Evolutionary conservation across 1,284 basidiomycete genomes (phyloP).

Genomic region (Fistulina hepatica): DNA sequence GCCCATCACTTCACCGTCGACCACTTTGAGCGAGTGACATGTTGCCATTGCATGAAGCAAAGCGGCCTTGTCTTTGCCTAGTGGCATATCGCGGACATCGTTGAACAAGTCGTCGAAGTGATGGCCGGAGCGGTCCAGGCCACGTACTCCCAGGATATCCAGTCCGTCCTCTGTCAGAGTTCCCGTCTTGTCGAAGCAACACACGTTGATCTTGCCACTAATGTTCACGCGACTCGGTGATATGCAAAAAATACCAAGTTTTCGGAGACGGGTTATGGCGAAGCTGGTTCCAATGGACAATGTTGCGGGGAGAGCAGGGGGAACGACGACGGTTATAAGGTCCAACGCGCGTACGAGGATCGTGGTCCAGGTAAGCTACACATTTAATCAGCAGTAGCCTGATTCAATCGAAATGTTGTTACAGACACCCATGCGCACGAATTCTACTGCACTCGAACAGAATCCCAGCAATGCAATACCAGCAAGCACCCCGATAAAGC

Average conservation of each 20-base stretch:
- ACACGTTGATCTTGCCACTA: slow-evolving; percentile 94
- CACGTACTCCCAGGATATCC: slow-evolving; percentile 89
- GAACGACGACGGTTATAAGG: slow-evolving; percentile 96
- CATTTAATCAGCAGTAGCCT: slow-evolving; percentile 1
- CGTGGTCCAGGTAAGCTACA: slow-evolving; percentile 77
- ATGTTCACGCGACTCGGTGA: slow-evolving; percentile 95
- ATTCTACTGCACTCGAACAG: slow-evolving; percentile 82
- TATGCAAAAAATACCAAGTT: slow-evolving; percentile 90
- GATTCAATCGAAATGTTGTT: not conserved
- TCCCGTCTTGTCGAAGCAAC: slow-evolving; percentile 99
- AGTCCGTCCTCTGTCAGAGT: slow-evolving; percentile 97
- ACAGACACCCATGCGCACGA: slow-evolving; percentile 79
- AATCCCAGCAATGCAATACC: slow-evolving; percentile 85
- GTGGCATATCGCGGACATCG: slow-evolving; percentile 80
- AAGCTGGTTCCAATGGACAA: slow-evolving; percentile 97
- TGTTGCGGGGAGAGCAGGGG: slow-evolving; percentile 94
- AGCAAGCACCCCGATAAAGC: slow-evolving; percentile 90
- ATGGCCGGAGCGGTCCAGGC: slow-evolving; percentile 61
- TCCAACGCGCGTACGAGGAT: slow-evolving; percentile 91
- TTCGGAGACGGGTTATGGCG: slow-evolving; percentile 83
- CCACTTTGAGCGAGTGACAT: slow-evolving; percentile 91
- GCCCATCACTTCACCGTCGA: slow-evolving; percentile 83
- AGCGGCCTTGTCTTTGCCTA: slow-evolving; percentile 69
- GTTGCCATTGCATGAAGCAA: slow-evolving; percentile 92
- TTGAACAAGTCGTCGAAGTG: slow-evolving; percentile 89